Evolutionary conservation across 768 basidiomycete species (phyloP).

Genomic region (Lentinula aciculospora): DNA sequence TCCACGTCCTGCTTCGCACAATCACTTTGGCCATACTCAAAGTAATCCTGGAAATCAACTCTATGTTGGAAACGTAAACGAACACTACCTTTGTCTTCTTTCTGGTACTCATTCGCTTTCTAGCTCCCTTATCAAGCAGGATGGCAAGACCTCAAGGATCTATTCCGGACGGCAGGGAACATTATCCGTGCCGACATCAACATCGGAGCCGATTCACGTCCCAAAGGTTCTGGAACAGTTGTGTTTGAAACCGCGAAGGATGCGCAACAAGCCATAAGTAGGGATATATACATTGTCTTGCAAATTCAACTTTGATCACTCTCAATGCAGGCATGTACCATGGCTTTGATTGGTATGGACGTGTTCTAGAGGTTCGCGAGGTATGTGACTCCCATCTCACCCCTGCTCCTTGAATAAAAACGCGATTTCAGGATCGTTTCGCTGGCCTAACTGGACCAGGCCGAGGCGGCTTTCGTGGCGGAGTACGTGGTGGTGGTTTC

Average conservation of each 20-base stretch:
- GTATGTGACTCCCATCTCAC: slow-evolving; percentile 30
- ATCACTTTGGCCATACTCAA: slow-evolving; percentile 29
- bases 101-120: neutral
- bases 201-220: slow-evolving; percentile 85
- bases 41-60: slow-evolving; percentile 84
- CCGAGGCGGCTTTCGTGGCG: slow-evolving; percentile 35
- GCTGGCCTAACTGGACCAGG: slow-evolving; percentile 74
- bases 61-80: slow-evolving; percentile 83
- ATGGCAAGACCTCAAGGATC: slow-evolving; percentile 97
- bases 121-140: slow-evolving; percentile 96
- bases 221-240: slow-evolving; percentile 97
- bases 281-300: slow-evolving; percentile 22
- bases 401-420: neutral
- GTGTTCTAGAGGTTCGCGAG: slow-evolving; percentile 92
- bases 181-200: slow-evolving; percentile 96
- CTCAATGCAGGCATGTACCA: slow-evolving; percentile 79
- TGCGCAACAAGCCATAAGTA: slow-evolving; percentile 88
- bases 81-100: neutral
- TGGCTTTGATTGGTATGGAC: slow-evolving; percentile 96
- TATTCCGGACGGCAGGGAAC: slow-evolving; percentile 93
- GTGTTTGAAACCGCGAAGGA: slow-evolving; percentile 90
- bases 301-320: slow-evolving; percentile 7
- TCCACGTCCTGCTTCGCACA: slow-evolving; percentile 64
- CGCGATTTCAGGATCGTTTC: slow-evolving; percentile 69
- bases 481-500: slow-evolving; percentile 44